phyloP scores from a whole-genome alignment of 352 stramenopile genomes.

The Stramenopiles sp. region DNA sequence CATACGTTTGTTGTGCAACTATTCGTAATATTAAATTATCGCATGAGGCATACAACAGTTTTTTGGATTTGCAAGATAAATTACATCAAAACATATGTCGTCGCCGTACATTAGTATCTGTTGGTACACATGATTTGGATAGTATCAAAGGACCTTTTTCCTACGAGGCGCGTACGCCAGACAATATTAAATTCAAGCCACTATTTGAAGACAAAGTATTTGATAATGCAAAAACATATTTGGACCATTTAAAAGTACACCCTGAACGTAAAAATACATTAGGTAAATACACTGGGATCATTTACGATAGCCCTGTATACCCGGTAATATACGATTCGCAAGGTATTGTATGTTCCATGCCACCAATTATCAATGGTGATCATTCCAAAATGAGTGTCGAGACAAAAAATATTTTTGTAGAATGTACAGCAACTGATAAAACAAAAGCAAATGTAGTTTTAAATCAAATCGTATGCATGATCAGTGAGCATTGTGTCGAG shows the following conservation, averaged over 20 bases:
- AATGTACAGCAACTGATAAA: conserved; percentile 97
- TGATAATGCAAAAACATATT: conserved; percentile 63
- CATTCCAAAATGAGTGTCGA: conserved; percentile 65
- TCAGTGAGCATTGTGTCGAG: conserved; percentile 87
- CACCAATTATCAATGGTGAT: conserved; percentile 96
- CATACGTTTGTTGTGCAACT: conserved; percentile 85
- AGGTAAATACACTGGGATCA: conserved; percentile 97
- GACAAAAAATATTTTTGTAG: conserved; percentile 98
- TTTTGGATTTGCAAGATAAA: conserved; percentile 99
- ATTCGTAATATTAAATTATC: conserved; percentile 78
- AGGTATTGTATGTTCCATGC: conserved; percentile 83
- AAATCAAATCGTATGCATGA: conserved; percentile 98
- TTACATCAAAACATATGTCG: conserved; percentile 99
- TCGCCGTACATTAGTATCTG: conserved; percentile 92
- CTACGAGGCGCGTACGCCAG: conserved; percentile 64
- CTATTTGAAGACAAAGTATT: conserved; percentile 41
- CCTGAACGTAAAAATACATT: conserved; percentile 56
- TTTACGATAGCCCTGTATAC: conserved; percentile 95
- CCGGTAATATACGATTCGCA: conserved; percentile 89
- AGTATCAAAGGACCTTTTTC: conserved; percentile 77
- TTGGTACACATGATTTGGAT: conserved; percentile 97
- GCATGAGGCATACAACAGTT: conserved; percentile 84
- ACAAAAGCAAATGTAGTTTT: conserved; percentile 98
- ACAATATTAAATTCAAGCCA: conserved; percentile 88
- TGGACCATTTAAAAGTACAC: conserved; percentile 87